phyloP scores from a whole-genome alignment of 2,329 filamentous ascomycete genomes.

The Cryphonectria carpinicola region DNA sequence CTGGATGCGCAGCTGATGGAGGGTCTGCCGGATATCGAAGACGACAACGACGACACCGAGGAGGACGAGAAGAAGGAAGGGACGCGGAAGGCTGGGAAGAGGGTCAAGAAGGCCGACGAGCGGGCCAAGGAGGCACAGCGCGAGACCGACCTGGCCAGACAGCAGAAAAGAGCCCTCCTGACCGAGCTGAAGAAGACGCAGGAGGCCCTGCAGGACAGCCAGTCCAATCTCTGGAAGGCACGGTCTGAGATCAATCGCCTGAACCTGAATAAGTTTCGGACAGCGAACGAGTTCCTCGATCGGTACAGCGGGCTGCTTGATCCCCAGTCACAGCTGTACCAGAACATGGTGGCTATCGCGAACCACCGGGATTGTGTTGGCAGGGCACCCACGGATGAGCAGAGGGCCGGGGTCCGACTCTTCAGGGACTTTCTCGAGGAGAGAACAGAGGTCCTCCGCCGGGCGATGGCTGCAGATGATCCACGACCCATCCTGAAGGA shows the following conservation, averaged over 20 bases:
- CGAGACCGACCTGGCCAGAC: background rate
- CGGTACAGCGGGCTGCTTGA: background rate
- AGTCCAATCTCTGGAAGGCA: conserved; percentile 1
- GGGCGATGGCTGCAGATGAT: background rate
- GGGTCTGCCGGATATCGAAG: background rate
- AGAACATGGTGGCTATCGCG: background rate
- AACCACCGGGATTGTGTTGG: background rate
- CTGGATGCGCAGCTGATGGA: conserved; percentile 10
- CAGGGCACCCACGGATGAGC: background rate
- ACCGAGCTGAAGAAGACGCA: conserved; percentile 5
- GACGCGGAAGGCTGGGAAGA: background rate
- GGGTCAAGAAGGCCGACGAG: background rate
- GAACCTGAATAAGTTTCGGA: conserved; percentile 3
- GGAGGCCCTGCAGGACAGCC: background rate
- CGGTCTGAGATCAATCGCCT: conserved; percentile 6
- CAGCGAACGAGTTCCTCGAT: background rate
- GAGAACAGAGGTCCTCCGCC: conserved; percentile 1
- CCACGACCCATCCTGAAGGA: background rate
- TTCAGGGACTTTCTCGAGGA: background rate
- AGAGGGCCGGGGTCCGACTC: background rate
- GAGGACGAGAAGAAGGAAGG: background rate
- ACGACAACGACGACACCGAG: background rate
- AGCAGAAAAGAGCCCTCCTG: background rate
- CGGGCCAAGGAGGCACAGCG: background rate
- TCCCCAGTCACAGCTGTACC: background rate